A percentile compares a stretch with the other conserved stretches of the same genome.
Evolutionary conservation across 371 early-diverging fungal species (phyloP).

Genomic region (Mortierella sp.): DNA sequence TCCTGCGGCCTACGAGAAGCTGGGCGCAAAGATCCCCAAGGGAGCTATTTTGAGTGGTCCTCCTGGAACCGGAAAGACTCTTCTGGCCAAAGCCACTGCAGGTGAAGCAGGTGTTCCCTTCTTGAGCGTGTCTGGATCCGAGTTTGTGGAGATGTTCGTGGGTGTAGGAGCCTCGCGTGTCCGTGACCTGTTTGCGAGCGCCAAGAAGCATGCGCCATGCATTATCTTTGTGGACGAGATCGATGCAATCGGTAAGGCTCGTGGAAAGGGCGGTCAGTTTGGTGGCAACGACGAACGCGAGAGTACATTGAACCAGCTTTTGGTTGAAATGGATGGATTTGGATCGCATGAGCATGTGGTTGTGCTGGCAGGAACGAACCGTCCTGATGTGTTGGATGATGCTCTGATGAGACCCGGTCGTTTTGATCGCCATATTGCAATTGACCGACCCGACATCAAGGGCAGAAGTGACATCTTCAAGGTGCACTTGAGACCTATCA

Average conservation of each 20-base stretch:
- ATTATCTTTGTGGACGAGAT: constrained; percentile 99
- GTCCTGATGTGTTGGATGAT: constrained; percentile 92
- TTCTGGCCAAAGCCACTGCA: constrained; percentile 98
- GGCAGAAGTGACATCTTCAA: constrained; percentile 96
- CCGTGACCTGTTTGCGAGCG: constrained; percentile 96
- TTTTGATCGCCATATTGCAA: constrained; percentile 97
- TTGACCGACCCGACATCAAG: constrained; percentile 96
- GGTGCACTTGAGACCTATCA: constrained; percentile 95
- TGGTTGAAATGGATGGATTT: constrained; percentile 99
- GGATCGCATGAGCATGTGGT: constrained; percentile 91
- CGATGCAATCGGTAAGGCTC: constrained; percentile 99
- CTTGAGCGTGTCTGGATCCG: constrained; percentile 97
- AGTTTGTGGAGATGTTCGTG: constrained; percentile 99
- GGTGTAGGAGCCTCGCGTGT: constrained; percentile 99
- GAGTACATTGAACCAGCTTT: constrained; percentile 95
- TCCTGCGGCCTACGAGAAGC: constrained; percentile 93
- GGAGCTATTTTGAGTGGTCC: constrained; percentile 99
- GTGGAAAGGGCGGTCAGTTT: constrained; percentile 90
- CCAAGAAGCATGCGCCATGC: constrained; percentile 97
- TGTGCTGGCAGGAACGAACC: constrained; percentile 95
- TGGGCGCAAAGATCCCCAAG: constrained; percentile 99
- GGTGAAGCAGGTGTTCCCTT: constrained; percentile 99
- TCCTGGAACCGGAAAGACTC: constrained; percentile 99
- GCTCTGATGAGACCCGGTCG: constrained; percentile 97
- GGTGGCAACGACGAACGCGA: constrained; percentile 99